These are phyloP conservation scores for Cyclocybe cylindracea DNA, from an alignment of 768 basidiomycete species.

Conservation along the genomic window DNA sequence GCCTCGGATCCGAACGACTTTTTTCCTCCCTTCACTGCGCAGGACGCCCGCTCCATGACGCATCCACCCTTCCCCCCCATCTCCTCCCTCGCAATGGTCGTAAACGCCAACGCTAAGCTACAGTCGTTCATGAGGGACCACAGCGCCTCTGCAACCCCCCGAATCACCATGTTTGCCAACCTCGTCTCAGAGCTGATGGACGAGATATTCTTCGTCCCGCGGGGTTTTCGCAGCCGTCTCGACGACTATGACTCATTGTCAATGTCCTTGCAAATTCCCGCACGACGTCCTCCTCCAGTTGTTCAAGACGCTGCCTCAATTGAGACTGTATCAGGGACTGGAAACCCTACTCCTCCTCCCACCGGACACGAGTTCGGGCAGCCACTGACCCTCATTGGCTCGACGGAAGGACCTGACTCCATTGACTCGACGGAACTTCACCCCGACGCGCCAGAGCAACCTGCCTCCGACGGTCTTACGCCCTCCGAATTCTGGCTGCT, in stretches of 20 bases:
- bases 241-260: background rate
- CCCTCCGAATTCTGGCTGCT: background rate
- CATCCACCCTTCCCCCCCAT: background rate
- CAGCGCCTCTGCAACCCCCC: conserved; percentile 3
- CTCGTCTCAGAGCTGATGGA: conserved; percentile 8
- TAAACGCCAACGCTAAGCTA: conserved; percentile 9
- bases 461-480: background rate
- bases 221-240: background rate
- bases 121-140: conserved; percentile 3
- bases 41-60: conserved; percentile 4
- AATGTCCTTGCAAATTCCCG: background rate
- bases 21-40: conserved; percentile 4
- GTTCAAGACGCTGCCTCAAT: too few relatives aligned
- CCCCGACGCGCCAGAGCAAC: background rate
- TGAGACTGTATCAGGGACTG: background rate
- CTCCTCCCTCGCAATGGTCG: conserved; percentile 12
- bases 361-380: background rate
- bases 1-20: background rate
- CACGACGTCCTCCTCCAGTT: background rate
- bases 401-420: too few relatives aligned
- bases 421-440: background rate
- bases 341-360: background rate
- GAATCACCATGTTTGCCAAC: conserved; percentile 6
- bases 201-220: conserved; percentile 12
- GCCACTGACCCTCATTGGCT: background rate